Evolutionary conservation across 805 yeast species (phyloP).

Genomic region (Metschnikowia peoriensis): DNA sequence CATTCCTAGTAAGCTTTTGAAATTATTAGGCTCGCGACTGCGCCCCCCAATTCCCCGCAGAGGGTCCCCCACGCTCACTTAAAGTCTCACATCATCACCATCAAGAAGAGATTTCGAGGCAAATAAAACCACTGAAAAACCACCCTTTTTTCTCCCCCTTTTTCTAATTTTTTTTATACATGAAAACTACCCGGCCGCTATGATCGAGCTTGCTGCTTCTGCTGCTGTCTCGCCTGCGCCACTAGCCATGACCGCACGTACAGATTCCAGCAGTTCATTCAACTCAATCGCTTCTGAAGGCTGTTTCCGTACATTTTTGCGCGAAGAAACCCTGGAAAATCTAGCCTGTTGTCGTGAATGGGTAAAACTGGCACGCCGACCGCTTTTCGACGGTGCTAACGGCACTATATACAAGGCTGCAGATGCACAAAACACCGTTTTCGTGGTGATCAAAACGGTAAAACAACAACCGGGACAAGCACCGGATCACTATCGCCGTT

Average conservation of each 20-base stretch:
- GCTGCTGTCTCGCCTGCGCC: neutral
- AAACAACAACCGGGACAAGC: slow-evolving; percentile 20
- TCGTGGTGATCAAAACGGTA: slow-evolving; percentile 32
- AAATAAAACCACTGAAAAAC: neutral
- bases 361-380: slow-evolving; percentile 25
- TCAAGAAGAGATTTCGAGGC: neutral
- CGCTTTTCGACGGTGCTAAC: slow-evolving; percentile 44
- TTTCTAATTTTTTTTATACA: neutral
- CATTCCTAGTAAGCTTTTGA: too few relatives aligned
- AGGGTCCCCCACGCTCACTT: too few relatives aligned
- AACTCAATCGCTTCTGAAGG: neutral
- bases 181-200: neutral
- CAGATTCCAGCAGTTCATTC: slow-evolving; percentile 2
- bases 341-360: slow-evolving; percentile 14
- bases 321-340: neutral
- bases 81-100: too few relatives aligned
- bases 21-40: too few relatives aligned
- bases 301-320: slow-evolving; percentile 1
- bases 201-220: slow-evolving; percentile 6
- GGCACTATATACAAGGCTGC: slow-evolving; percentile 36
- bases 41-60: too few relatives aligned
- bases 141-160: neutral
- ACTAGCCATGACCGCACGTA: slow-evolving; percentile 1
- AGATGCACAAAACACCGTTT: slow-evolving; percentile 18
- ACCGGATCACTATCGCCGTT: slow-evolving; percentile 16